Conservation (phyloP, 352 stramenopile species). For the Plasmopara muralis region DNA sequence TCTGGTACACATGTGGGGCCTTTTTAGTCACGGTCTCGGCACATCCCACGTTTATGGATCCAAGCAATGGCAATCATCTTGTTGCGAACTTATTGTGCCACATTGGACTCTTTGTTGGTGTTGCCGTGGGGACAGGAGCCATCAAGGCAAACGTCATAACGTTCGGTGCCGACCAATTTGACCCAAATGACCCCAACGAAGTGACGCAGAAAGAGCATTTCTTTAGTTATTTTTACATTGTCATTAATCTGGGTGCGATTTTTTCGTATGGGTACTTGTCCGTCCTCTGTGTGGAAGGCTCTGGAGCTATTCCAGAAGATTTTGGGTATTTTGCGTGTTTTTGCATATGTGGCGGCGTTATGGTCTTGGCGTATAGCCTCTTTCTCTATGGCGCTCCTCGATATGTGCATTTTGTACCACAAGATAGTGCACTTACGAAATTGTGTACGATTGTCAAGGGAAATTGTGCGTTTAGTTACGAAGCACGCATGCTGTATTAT, state of each 20-base stretch:
- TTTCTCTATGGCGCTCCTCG: slow-evolving; percentile 51
- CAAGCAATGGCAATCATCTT: slow-evolving; percentile 30
- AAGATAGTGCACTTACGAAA: slow-evolving; percentile 69
- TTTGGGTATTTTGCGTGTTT: slow-evolving; percentile 90
- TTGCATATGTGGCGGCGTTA: slow-evolving; percentile 70
- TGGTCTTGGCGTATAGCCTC: slow-evolving; percentile 72
- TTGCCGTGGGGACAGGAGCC: slow-evolving; percentile 71
- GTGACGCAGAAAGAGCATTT: slow-evolving; percentile 77
- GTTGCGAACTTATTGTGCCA: slow-evolving; percentile 66
- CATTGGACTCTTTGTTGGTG: slow-evolving; percentile 63
- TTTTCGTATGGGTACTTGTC: slow-evolving; percentile 89
- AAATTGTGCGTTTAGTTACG: slow-evolving; percentile 75
- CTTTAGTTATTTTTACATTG: slow-evolving; percentile 91
- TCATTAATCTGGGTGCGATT: slow-evolving; percentile 88
- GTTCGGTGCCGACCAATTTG: slow-evolving; percentile 83
- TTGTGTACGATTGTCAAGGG: slow-evolving; percentile 64
- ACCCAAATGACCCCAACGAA: slow-evolving; percentile 78
- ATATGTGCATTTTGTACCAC: slow-evolving; percentile 72
- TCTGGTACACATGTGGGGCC: slow-evolving; percentile 70
- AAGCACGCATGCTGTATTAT: slow-evolving; percentile 74
- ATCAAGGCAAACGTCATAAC: slow-evolving; percentile 87
- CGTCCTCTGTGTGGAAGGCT: slow-evolving; percentile 83
- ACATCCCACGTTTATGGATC: slow-evolving; percentile 46
- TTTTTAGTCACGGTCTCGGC: slow-evolving; percentile 66
- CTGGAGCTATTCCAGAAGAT: slow-evolving; percentile 52